Base-by-base conservation (phyloP, 2,329 filamentous ascomycete species). In the Didymella arachidicola region DNA sequence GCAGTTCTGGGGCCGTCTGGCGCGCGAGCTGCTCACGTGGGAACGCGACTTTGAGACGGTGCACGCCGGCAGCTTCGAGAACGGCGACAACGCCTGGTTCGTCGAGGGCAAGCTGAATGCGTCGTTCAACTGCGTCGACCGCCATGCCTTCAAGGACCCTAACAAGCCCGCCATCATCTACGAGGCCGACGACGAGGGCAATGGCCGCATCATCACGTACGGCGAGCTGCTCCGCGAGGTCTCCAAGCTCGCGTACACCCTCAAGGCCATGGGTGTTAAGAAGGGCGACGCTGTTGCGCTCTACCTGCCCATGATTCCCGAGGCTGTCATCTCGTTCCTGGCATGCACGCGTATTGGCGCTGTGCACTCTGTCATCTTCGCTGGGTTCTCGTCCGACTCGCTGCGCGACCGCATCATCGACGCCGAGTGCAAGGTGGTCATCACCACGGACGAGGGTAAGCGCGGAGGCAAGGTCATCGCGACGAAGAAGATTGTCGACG, bases 401-500 rank as follows among this genome's bases (percentile, higher is more conserved):
- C 87, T 99, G 47, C 90, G 94, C 65, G 95, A 99, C 79, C 93
- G 95, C 74, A 93, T 99, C 72, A 83, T 95, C 61, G 95, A 99
- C 75, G 94, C 91, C 59, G 82, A 92, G 69, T 94, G 90, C 78
- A 96, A 90, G 82, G 91, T 98, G 53, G 90, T 98, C 79, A 97
- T 99, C 75, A 99, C 95, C 60, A 90, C 92, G 2, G 95, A 99
- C 77, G 95, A 99, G 84, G 95, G 95, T 75, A 97, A 96, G 86
- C 92, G 95, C 72, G 95, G 95, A 71, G 95, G 95, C 77, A 99
- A 98, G 84, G 80, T 96, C 72, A 97, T 99, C 76, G 91, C 92
- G 72, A 98, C 94, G 72, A 98, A 99, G 88, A 96, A 96, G 84
- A 98, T 99, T 76, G 95, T 98, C 68, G 95, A 99, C 74, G 95